Evolutionary conservation across 306 rosid species (phyloP), one percentile per base, ranked within the genome.

Genomic region (Prunus mongolica): DNA sequence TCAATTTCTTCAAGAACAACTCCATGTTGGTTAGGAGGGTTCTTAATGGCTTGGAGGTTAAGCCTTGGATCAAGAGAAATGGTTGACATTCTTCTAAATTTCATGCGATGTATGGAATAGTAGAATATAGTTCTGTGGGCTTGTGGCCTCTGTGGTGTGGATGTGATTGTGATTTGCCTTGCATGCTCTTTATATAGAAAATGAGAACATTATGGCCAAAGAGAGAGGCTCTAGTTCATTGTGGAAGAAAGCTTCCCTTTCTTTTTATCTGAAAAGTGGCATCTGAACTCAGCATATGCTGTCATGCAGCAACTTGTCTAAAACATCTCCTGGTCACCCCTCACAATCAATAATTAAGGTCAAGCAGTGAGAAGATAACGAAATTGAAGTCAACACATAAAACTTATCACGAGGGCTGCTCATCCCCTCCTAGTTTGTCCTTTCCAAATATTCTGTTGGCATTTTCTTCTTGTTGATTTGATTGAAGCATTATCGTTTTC

Each of bases 1-100:
- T 85, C 83, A 34, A 94, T 86, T 80, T 94, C 95, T 52, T 94
- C 96, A 15, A 65, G 47, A 32, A 80, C 80, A 65, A 52, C 66
- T 55, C 82, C 93, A 28, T 74, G 79, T 58, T 87, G 88, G 58
- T 61, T 80, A 19, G 66, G 71, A 22, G 66, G 71, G 81, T 77
- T 69, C 62, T 57, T 85, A 72, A 57, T 67, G 50, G 47, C 76
- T 69, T 63, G 87, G 74, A 51, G 76, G 72, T 75, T 79, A 19
- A 80, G 82, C 72, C 86, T 79, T 20, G 81, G 83, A 77, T 84
- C 88, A 18, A 83, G 30, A 50, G 96, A 86, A 74, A 89, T 82
- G 73, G 93, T 3, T 49, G 89, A 81, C 96, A 94, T 93, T 7
- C 67, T 86, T 65, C 57, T 71, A 62, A 77, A 75, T 80, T 47